Percentiles rank a stretch among this genome's conserved stretches.
phyloP scores from a whole-genome alignment of 768 basidiomycete species.

The Harrya chromipes region DNA sequence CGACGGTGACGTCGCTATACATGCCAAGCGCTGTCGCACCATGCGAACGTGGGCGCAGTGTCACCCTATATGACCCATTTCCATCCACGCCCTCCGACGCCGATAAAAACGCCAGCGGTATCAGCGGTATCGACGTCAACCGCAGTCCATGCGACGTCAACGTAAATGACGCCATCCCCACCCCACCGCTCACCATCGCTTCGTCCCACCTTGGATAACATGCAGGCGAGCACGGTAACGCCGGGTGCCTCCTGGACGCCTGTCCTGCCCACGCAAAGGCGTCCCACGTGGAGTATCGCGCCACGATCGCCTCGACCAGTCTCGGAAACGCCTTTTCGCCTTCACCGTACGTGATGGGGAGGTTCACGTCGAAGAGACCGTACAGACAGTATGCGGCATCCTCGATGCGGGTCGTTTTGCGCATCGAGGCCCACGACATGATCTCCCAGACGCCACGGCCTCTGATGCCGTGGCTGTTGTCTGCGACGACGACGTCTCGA shows the following conservation, averaged over 20 bases:
- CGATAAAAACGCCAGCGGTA: constrained; percentile 14
- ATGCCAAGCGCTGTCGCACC: not conserved
- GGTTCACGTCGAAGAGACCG: constrained; percentile 26
- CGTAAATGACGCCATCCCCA: constrained; percentile 15
- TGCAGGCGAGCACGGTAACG: constrained; percentile 16
- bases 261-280: constrained; percentile 25
- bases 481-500: constrained; percentile 7
- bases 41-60: constrained; percentile 1
- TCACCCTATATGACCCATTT: constrained; percentile 11
- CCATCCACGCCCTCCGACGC: not conserved
- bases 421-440: constrained; percentile 30
- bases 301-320: constrained; percentile 20
- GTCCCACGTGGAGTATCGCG: constrained; percentile 17
- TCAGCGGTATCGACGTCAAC: constrained; percentile 20
- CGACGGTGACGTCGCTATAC: constrained; percentile 13
- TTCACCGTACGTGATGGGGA: constrained; percentile 29
- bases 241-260: constrained; percentile 16
- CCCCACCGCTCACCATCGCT: constrained; percentile 1
- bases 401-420: constrained; percentile 28
- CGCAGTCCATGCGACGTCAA: constrained; percentile 15
- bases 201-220: constrained; percentile 24
- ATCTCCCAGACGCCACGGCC: constrained; percentile 20
- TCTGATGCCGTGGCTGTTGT: constrained; percentile 20
- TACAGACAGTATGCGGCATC: constrained; percentile 29
- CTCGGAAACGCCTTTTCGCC: constrained; percentile 29